A percentile compares a stretch with the other conserved stretches of the same genome.
Conservation (phyloP, 352 stramenopile genomes). For the Phytopythium oedochilum region DNA sequence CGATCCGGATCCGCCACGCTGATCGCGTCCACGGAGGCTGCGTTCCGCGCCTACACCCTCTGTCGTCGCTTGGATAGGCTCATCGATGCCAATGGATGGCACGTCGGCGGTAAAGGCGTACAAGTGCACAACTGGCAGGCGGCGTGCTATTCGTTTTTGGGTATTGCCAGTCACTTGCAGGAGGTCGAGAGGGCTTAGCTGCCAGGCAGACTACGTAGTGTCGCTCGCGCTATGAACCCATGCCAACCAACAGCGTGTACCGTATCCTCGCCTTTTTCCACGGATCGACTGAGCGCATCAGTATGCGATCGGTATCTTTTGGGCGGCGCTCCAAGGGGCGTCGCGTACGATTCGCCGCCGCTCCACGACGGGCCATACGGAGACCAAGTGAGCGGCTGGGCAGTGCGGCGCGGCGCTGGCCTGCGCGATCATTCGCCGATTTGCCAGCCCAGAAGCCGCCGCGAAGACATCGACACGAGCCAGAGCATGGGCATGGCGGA, state of each 20-base stretch:
- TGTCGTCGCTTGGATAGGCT: background rate
- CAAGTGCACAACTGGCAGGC: background rate
- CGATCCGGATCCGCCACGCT: too few species aligned
- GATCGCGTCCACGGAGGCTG: background rate
- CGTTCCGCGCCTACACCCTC: background rate
- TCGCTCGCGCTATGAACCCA: too few species aligned
- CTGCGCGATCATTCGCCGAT: conserved; percentile 1
- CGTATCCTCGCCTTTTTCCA: too few species aligned
- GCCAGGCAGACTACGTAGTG: too few species aligned
- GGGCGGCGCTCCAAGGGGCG: background rate
- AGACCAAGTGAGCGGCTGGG: background rate
- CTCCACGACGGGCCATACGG: background rate
- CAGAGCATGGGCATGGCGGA: conserved; percentile 43
- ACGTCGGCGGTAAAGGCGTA: background rate
- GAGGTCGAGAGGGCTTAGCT: too few species aligned
- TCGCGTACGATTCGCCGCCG: background rate
- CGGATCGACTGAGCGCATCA: too few species aligned
- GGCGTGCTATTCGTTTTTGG: background rate
- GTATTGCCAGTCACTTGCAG: too few species aligned
- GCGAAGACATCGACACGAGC: background rate
- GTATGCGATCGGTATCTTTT: background rate
- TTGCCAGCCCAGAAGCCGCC: background rate
- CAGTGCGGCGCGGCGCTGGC: background rate
- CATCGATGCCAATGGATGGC: background rate
- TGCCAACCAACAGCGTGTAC: too few species aligned